Evolutionary conservation across 257 asterid genomes (phyloP), one percentile per base, ranked within the genome.

Genomic region (Marsdenia floribunda): DNA sequence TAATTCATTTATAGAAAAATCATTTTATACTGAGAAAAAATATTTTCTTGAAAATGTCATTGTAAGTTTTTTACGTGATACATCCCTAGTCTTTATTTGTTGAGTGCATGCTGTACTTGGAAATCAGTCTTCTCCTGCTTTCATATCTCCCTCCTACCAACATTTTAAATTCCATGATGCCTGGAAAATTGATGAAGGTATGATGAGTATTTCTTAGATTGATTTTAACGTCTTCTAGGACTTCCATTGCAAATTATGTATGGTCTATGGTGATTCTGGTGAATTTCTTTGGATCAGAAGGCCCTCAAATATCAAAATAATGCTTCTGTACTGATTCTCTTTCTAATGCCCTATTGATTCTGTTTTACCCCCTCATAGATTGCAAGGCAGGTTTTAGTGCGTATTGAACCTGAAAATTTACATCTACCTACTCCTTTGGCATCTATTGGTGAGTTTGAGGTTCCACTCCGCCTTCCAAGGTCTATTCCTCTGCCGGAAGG

Each of bases 401-500:
- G 73, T n/a, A 82, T 92, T 66, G 93, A 82, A 77, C 93, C 96
- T 0, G 94, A 88, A 73, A 91, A 89, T 84, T 73, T 92, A 81
- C 81, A 84, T 47, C 76, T 90, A 64, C 87, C 92, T 1, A 44
- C 84, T 33, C 96, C 98, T 66, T 73, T 92, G 75, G 75, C 93
- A 21, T 74, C 92, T 49, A 70, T 87, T 74, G 97, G 97, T 21
- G 96, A 90, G 82, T 88, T 82, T 78, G 90, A 92, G 85, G 91
- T 92, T 65, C 94, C 93, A 58, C 94, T 92, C 9, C 93, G 88
- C 60, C 78, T 92, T 40, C 98, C 97, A 5, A 89, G 83, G 77
- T 83, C 96, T 75, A 83, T 92, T 71, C 98, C 94, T 54, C 83
- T 88, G 82, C 94, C 91, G 0, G 94, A 90, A 18, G 97, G 97